Evolutionary conservation across 2,329 filamentous ascomycete species (phyloP).

Genomic region (Alternaria angustiovoidea): DNA sequence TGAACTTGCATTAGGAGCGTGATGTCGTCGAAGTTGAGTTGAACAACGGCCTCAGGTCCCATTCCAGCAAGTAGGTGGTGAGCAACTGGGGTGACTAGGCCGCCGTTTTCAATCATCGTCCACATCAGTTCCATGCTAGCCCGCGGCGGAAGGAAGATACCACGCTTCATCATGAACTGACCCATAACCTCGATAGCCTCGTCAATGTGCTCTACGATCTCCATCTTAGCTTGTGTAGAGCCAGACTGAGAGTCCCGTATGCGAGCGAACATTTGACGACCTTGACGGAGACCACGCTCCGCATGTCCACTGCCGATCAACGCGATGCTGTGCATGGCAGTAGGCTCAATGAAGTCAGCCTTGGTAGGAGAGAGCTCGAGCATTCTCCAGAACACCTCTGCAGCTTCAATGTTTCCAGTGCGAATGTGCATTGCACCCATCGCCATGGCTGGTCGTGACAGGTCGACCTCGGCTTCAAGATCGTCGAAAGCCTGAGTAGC

Average conservation of each 20-base stretch:
- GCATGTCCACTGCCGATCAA: constrained; percentile 86
- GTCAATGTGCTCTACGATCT: constrained; percentile 81
- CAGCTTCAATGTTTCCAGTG: constrained; percentile 77
- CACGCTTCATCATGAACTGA: constrained; percentile 63
- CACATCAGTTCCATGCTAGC: constrained; percentile 68
- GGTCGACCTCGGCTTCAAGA: constrained; percentile 56
- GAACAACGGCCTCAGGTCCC: constrained; percentile 66
- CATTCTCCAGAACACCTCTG: constrained; percentile 81
- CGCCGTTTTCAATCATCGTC: constrained; percentile 72
- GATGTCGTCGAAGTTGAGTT: constrained; percentile 62
- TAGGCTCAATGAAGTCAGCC: constrained; percentile 80
- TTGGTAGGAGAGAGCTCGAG: constrained; percentile 69
- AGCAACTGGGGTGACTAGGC: constrained; percentile 66
- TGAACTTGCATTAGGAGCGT: constrained; percentile 70
- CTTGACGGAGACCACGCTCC: constrained; percentile 79
- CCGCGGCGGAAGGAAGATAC: constrained; percentile 60
- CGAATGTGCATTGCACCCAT: constrained; percentile 88
- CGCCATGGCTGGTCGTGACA: constrained; percentile 71
- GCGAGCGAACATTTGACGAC: constrained; percentile 85
- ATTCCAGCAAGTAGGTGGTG: constrained; percentile 68
- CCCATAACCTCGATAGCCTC: constrained; percentile 79
- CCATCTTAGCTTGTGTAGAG: constrained; percentile 56
- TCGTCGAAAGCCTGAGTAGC: constrained; percentile 67
- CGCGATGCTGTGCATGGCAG: constrained; percentile 88
- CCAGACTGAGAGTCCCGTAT: constrained; percentile 71